phyloP scores from a whole-genome alignment of 495 filamentous ascomycete species.

The Xylaria acuta region DNA sequence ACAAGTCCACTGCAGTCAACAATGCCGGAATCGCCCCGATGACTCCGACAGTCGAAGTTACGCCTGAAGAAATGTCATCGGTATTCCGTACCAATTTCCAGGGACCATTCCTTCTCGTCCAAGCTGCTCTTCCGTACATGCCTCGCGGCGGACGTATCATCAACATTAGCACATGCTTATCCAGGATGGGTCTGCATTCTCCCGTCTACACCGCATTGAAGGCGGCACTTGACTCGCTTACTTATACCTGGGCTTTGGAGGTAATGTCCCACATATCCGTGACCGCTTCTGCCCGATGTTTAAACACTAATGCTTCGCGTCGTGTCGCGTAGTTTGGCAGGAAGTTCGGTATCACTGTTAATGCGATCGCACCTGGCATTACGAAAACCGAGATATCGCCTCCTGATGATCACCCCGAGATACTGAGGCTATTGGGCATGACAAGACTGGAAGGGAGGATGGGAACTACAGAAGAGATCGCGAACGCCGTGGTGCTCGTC shows the following conservation, averaged over 20 bases:
- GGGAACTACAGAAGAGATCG: constrained; percentile 44
- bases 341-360: constrained; percentile 34
- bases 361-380: constrained; percentile 32
- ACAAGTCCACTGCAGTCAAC: constrained; percentile 35
- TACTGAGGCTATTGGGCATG: constrained; percentile 19
- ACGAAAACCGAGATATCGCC: constrained; percentile 31
- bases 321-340: constrained; percentile 2
- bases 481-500: constrained; percentile 53
- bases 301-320: background rate
- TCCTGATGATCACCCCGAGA: constrained; percentile 19
- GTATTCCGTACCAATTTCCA: constrained; percentile 39
- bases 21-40: constrained; percentile 35
- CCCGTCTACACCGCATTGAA: constrained; percentile 31
- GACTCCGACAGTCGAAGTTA: constrained; percentile 10
- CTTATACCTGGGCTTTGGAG: constrained; percentile 32
- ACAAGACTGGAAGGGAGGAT: constrained; percentile 33
- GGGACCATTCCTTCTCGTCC: constrained; percentile 41
- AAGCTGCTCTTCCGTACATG: constrained; percentile 43
- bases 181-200: constrained; percentile 10
- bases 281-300: background rate
- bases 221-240: constrained; percentile 33
- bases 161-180: constrained; percentile 35
- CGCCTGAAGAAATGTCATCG: constrained; percentile 3
- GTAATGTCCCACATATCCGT: constrained; percentile 8
- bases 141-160: constrained; percentile 47